These are phyloP conservation scores for Caryopteris hybrid DNA, from an alignment of 305 asterid genomes.

Conservation along the genomic window DNA sequence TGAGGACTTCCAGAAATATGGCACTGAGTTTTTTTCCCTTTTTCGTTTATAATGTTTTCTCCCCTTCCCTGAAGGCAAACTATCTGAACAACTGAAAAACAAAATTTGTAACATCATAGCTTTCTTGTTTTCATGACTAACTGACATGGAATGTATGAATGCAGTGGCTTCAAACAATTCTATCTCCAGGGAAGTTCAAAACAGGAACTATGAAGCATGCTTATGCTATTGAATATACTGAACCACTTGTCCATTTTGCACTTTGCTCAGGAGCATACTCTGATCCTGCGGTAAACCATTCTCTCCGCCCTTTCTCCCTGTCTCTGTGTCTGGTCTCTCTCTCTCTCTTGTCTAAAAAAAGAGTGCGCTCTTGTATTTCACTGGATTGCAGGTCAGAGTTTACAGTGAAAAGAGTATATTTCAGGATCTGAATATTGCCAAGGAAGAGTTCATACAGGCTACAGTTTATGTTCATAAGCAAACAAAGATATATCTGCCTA, in stretches of 20 bases:
- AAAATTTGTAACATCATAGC: neutral
- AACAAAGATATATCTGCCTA: conserved; percentile 62
- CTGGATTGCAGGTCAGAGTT: conserved; percentile 51
- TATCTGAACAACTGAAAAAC: neutral
- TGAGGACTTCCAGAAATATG: too few relatives aligned
- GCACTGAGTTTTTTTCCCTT: too few relatives aligned
- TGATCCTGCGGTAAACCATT: conserved; percentile 65
- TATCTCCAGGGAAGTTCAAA: conserved; percentile 68
- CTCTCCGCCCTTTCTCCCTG: neutral
- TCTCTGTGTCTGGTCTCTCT: neutral
- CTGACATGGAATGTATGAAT: conserved; percentile 15
- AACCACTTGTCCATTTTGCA: conserved; percentile 84
- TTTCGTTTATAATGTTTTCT: too few relatives aligned
- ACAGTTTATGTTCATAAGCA: conserved; percentile 52
- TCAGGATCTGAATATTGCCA: conserved; percentile 58
- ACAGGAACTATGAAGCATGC: conserved; percentile 43
- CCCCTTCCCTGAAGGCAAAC: neutral
- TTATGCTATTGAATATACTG: conserved; percentile 73
- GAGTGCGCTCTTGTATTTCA: too few relatives aligned
- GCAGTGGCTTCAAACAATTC: conserved; percentile 80
- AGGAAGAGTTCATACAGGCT: conserved; percentile 67
- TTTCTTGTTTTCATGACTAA: neutral
- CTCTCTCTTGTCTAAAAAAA: neutral
- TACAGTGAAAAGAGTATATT: conserved; percentile 55
- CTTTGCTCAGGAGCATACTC: conserved; percentile 73